Base-by-base conservation (phyloP, 2,329 filamentous ascomycete genomes). In the Claviceps fusiformis region DNA sequence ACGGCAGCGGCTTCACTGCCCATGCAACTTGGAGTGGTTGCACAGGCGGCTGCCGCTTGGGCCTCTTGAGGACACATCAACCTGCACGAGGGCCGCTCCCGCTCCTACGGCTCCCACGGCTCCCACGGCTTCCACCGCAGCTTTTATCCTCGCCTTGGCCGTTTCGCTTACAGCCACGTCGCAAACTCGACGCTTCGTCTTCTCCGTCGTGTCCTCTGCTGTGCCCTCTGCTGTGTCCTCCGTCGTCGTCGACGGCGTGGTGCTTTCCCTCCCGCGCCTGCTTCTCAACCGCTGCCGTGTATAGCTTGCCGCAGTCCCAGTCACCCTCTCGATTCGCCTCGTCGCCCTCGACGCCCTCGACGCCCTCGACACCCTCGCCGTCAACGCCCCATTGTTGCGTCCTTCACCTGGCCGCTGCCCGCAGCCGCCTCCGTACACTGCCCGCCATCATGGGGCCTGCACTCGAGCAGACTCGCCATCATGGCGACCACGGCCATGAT, bases 391-490 rank as follows among this genome's bases (percentile, higher is more conserved):
- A 59, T 47, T 54, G 54, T 41, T 56, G 41, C 54, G 52, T 56
- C 47, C 43, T 63, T 47, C 58, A 59, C 41, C 58, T 61, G 54
- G 54, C 56, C 13, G 60, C 61, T 48, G 56, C 59, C 50, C 60
- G 61, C 52, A 52, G 58, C 45, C 60, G 60, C 54, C 56, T 61
- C 43, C 60, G 60, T 49, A 58, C 59, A 17, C 58, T 61, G 17
- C 59, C 61, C 51, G 55, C 56, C 54, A 57, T 65, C 58, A 67
- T 69, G 62, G 64, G 64, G 56, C 62, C 64, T 59, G 60, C 62
- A 44, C 55, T 62, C 15, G 64, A 67, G 53, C 68, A 69, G 60
- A 68, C 67, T 55, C 63, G 66, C 53, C 64, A 67, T 53, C 63
- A 63, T 54, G 60, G 59, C 55, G 61, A 62, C 61, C 59, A 70